phyloP scores from a whole-genome alignment of 2,329 filamentous ascomycete genomes.

The Madurella fahalii region DNA sequence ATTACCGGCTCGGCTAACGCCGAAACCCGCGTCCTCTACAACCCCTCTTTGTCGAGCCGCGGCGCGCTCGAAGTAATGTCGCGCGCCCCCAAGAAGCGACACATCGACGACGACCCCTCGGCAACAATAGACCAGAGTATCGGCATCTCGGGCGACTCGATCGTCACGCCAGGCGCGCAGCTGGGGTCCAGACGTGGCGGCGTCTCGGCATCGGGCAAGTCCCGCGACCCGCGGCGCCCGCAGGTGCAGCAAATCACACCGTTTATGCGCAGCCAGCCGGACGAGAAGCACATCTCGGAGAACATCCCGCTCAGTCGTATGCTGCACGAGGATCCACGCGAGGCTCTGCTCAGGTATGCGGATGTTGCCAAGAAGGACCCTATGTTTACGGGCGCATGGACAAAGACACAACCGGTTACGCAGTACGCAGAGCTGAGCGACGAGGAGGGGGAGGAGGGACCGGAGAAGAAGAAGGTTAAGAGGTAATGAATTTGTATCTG shows the following conservation, averaged over 20 bases:
- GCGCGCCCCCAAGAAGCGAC: slow-evolving; percentile 87
- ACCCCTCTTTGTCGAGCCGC: slow-evolving; percentile 72
- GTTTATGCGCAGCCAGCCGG: slow-evolving; percentile 84
- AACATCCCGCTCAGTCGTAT: slow-evolving; percentile 87
- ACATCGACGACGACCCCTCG: slow-evolving; percentile 88
- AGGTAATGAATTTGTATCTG: slow-evolving; percentile 35
- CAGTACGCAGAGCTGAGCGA: slow-evolving; percentile 89
- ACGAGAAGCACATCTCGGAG: slow-evolving; percentile 82
- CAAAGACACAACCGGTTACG: slow-evolving; percentile 83
- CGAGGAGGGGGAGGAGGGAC: slow-evolving; percentile 66
- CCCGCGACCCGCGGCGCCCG: slow-evolving; percentile 76
- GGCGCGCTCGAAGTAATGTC: slow-evolving; percentile 89
- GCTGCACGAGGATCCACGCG: slow-evolving; percentile 92
- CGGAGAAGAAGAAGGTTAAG: slow-evolving; percentile 62
- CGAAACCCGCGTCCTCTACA: slow-evolving; percentile 87
- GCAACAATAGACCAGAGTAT: slow-evolving; percentile 79
- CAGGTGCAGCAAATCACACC: slow-evolving; percentile 80
- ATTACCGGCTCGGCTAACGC: slow-evolving; percentile 88
- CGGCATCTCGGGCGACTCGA: slow-evolving; percentile 78
- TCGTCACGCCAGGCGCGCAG: slow-evolving; percentile 63
- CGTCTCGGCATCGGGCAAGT: slow-evolving; percentile 71
- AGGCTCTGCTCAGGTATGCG: slow-evolving; percentile 91
- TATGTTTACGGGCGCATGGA: slow-evolving; percentile 91
- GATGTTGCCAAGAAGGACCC: slow-evolving; percentile 90
- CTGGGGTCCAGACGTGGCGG: slow-evolving; percentile 57